Evolutionary conservation across 441 rosid genomes (phyloP).

Genomic region (Jatropha podagrica): DNA sequence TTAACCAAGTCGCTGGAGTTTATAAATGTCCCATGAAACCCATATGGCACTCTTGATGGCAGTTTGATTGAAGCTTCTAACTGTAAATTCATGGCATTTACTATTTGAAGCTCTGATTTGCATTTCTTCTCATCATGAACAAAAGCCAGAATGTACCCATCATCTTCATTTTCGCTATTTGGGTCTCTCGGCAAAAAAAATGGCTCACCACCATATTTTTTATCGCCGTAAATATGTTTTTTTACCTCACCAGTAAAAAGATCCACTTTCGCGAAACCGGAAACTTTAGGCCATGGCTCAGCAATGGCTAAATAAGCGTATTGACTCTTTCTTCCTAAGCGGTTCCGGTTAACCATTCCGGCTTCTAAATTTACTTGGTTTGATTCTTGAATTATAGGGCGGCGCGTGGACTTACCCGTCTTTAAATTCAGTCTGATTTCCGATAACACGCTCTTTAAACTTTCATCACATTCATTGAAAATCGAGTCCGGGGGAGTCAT

Average conservation of each 20-base stretch:
- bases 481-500: constrained; percentile 82
- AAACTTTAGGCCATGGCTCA: constrained; percentile 81
- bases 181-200: constrained; percentile 51
- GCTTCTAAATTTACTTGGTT: constrained; percentile 63
- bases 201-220: constrained; percentile 68
- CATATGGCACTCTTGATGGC: constrained; percentile 84
- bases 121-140: constrained; percentile 66
- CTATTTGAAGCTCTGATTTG: constrained; percentile 68
- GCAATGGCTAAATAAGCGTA: constrained; percentile 71
- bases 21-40: constrained; percentile 77
- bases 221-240: constrained; percentile 53
- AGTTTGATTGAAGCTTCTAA: constrained; percentile 53
- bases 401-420: constrained; percentile 59
- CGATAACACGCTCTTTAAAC: constrained; percentile 48
- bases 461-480: constrained; percentile 70
- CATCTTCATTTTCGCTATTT: constrained; percentile 45
- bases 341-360: constrained; percentile 75
- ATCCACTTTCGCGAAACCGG: constrained; percentile 77
- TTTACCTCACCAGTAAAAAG: constrained; percentile 52
- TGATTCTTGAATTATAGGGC: constrained; percentile 43
- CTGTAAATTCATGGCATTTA: constrained; percentile 54
- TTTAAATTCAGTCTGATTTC: constrained; percentile 63
- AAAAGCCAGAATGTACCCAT: constrained; percentile 60
- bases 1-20: constrained; percentile 45
- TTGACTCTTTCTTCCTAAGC: constrained; percentile 56